Percentiles rank a stretch among this genome's conserved stretches.
Conservation (phyloP, 2,329 filamentous ascomycete species). For the Pseudogymnoascus sp. region DNA sequence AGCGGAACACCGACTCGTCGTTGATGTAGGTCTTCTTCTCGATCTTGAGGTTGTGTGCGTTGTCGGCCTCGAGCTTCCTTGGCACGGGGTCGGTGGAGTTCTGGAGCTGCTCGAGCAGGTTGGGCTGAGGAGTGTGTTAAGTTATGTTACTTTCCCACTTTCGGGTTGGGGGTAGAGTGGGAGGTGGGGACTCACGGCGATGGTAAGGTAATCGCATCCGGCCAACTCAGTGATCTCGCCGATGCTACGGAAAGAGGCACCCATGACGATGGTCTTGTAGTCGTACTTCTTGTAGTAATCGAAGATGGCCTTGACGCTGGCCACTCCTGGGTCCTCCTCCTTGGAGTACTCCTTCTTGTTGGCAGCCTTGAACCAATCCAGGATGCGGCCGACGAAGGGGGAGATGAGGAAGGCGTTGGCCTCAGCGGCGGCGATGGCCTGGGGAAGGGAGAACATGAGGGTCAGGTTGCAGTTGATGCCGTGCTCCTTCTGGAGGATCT, state of each 20-base stretch:
- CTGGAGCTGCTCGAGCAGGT: conserved; percentile 86
- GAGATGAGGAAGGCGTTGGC: conserved; percentile 96
- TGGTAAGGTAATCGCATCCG: conserved; percentile 97
- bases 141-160: neutral
- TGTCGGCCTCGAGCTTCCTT: conserved; percentile 77
- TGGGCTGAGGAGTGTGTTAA: conserved; percentile 48
- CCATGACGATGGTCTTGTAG: conserved; percentile 99
- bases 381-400: conserved; percentile 96
- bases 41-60: conserved; percentile 61
- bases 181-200: conserved; percentile 57
- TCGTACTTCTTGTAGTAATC: conserved; percentile 99
- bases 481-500: conserved; percentile 93
- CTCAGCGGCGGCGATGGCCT: conserved; percentile 94
- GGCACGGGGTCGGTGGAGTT: conserved; percentile 76
- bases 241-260: conserved; percentile 90
- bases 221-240: conserved; percentile 98
- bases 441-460: conserved; percentile 92
- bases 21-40: conserved; percentile 86
- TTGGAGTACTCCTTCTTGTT: conserved; percentile 89
- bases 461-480: conserved; percentile 98
- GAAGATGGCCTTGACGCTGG: conserved; percentile 88
- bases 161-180: neutral
- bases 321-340: conserved; percentile 90
- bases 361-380: conserved; percentile 98
- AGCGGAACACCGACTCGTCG: conserved; percentile 86